Base-by-base conservation (phyloP, 257 asterid species). In the Datura wrightii region DNA sequence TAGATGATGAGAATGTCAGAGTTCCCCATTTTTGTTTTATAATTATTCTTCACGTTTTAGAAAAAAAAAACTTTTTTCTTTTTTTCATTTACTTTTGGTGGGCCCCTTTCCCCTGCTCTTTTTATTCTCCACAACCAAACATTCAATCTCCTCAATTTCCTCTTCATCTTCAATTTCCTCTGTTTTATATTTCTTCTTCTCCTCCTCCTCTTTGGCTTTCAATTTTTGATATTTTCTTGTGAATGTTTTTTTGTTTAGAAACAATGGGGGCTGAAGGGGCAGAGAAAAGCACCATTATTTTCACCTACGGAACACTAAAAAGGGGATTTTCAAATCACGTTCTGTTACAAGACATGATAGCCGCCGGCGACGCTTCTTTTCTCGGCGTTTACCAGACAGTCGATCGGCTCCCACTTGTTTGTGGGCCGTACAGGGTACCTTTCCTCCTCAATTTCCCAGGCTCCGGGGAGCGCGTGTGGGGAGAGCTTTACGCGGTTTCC, bases 251-350 rank as follows among this genome's bases (percentile, higher is more conserved):
- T 48, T 48, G 8, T 48, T 24, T 1, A 1, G 39, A 34, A 31
- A 50, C 63, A 52, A 78, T 78, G 82, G 82, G 41, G 62, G 34
- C 41, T 72, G 58, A 72, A 72, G 42, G 54, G 54, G n/a, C 46
- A 76, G 63, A 78, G 8, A 78, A 78, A 78, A 36, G n/a, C 8
- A 83, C 89, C 52, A 87, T 89, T 4, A 83, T 94, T 2, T 93
- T 94, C 93, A 91, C 97, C 58, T 94, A 94, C 91, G 98, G 97
- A 87, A 94, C 98, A 13, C 91, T 94, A 0, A 94, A 94, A 88
- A 91, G 81, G 44, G 97, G 97, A 37, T 94, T 94, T 91, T 90
- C 98, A 84, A 94, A 94, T 74, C 98, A 94, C 92, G 14, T 7
- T 71, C 94, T 94, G 87, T 83, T 94, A 41, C 88, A 89, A 36